Percentiles rank a stretch among this genome's conserved stretches.
These are phyloP conservation scores for Orbilia quercus DNA, from an alignment of 2,329 filamentous ascomycete species.

Conservation along the genomic window DNA sequence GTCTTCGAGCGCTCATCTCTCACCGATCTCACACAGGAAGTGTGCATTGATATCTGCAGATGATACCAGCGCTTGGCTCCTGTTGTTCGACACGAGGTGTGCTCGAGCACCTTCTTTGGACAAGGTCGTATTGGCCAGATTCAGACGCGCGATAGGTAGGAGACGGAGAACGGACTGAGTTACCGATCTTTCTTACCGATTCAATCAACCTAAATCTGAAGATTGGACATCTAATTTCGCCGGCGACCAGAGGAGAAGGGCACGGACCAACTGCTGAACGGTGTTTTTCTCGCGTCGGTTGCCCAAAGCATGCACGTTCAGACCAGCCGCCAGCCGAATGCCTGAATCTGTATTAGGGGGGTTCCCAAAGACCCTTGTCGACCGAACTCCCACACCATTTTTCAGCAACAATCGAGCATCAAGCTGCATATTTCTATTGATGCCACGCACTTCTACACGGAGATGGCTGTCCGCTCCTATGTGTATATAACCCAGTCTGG, in stretches of 20 bases:
- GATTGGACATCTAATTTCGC: not conserved
- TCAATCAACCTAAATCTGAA: not conserved
- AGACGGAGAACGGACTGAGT: constrained; percentile 9
- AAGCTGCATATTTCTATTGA: constrained; percentile 49
- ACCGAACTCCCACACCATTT: constrained; percentile 57
- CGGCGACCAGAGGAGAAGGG: constrained; percentile 24
- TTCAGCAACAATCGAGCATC: constrained; percentile 42
- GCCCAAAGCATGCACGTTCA: constrained; percentile 56
- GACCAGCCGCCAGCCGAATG: constrained; percentile 55
- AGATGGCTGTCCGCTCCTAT: constrained; percentile 24
- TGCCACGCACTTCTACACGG: constrained; percentile 25
- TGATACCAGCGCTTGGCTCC: too few relatives aligned
- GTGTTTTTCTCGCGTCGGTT: constrained; percentile 54
- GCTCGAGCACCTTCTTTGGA: not conserved
- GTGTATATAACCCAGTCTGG: constrained; percentile 53
- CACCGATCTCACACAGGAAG: too few relatives aligned
- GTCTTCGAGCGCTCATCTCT: too few relatives aligned
- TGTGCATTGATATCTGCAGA: not conserved
- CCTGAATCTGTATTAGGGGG: constrained; percentile 57
- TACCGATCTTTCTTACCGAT: constrained; percentile 18
- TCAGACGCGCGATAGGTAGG: not conserved
- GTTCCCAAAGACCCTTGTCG: constrained; percentile 50
- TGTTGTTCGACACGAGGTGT: too few relatives aligned
- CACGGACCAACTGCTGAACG: constrained; percentile 54
- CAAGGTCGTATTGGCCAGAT: not conserved